Conservation (phyloP, 306 rosid species). For the Phaseolus lunatus region DNA sequence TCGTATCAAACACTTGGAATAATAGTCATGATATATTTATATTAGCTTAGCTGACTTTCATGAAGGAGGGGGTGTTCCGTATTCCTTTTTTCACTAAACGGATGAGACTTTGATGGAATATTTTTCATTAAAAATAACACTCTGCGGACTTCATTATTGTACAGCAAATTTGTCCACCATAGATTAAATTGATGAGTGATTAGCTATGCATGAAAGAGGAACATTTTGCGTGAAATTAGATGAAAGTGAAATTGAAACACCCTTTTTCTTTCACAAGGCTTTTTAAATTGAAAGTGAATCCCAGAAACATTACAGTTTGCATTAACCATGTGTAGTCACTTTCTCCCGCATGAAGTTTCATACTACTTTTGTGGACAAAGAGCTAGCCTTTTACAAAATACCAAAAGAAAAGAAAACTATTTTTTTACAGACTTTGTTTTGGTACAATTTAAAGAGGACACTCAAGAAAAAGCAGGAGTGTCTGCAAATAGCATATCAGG, state of each 20-base stretch:
- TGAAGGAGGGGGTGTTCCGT: constrained; percentile 28
- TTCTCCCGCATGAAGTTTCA: constrained; percentile 21
- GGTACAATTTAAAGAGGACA: constrained; percentile 49
- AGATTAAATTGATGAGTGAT: constrained; percentile 15
- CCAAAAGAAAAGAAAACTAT: not conserved
- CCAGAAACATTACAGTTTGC: constrained; percentile 28
- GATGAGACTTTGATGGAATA: constrained; percentile 35
- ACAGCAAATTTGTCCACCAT: constrained; percentile 7
- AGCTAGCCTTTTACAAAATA: constrained; percentile 17
- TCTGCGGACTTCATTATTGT: constrained; percentile 34
- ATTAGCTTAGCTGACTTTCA: constrained; percentile 24
- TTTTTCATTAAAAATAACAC: constrained; percentile 29
- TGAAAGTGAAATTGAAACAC: constrained; percentile 25
- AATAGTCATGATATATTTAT: not conserved
- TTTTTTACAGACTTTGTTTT: constrained; percentile 32
- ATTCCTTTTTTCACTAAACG: constrained; percentile 31
- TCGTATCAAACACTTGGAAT: constrained; percentile 24
- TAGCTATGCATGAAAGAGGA: constrained; percentile 9
- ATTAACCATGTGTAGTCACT: not conserved
- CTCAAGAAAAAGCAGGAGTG: constrained; percentile 49
- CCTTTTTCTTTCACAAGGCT: not conserved
- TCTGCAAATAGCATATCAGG: constrained; percentile 32
- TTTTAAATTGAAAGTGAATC: constrained; percentile 7
- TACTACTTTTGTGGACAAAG: not conserved
- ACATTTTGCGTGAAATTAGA: constrained; percentile 25